Conservation (phyloP, 129 eudicot species). For the Flaveria sonorensis region DNA sequence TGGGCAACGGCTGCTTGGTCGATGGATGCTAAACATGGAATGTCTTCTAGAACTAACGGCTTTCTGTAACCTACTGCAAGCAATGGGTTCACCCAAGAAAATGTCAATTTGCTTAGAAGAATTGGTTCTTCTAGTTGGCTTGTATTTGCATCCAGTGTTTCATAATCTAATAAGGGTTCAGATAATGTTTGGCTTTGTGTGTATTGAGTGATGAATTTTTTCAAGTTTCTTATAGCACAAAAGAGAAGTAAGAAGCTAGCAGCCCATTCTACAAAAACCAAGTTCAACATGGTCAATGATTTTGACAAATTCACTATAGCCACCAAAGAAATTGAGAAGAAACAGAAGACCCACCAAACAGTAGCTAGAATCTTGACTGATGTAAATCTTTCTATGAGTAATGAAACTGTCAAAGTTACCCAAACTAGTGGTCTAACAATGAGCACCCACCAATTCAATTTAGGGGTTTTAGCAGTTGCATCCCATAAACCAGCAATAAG, state of each 20-base stretch:
- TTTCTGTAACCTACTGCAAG: slow-evolving; percentile 49
- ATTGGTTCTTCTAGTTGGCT: slow-evolving; percentile 31
- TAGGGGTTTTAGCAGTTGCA: slow-evolving; percentile 16
- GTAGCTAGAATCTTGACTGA: slow-evolving; percentile 37
- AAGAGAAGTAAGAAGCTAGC: slow-evolving; percentile 53
- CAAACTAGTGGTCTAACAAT: slow-evolving; percentile 46
- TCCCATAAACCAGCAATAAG: slow-evolving; percentile 41
- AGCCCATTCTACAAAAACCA: slow-evolving; percentile 48
- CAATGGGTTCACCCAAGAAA: slow-evolving; percentile 64
- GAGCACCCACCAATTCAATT: slow-evolving; percentile 31
- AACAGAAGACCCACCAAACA: slow-evolving; percentile 47
- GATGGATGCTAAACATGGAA: slow-evolving; percentile 47
- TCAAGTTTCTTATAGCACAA: slow-evolving; percentile 36
- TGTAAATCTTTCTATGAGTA: slow-evolving; percentile 39
- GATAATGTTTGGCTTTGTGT: slow-evolving; percentile 3
- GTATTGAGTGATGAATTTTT: slow-evolving; percentile 19
- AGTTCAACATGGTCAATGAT: slow-evolving; percentile 8
- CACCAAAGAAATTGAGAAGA: slow-evolving; percentile 34
- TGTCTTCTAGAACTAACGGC: slow-evolving; percentile 47
- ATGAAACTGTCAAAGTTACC: slow-evolving; percentile 44
- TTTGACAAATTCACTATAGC: slow-evolving; percentile 22
- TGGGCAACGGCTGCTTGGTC: slow-evolving; percentile 54
- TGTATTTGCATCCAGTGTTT: slow-evolving; percentile 18
- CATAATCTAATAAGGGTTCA: slow-evolving; percentile 43
- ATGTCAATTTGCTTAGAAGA: slow-evolving; percentile 45